These are phyloP conservation scores for Mercurialis annua DNA, from an alignment of 345 rosid genomes.

Conservation along the genomic window DNA sequence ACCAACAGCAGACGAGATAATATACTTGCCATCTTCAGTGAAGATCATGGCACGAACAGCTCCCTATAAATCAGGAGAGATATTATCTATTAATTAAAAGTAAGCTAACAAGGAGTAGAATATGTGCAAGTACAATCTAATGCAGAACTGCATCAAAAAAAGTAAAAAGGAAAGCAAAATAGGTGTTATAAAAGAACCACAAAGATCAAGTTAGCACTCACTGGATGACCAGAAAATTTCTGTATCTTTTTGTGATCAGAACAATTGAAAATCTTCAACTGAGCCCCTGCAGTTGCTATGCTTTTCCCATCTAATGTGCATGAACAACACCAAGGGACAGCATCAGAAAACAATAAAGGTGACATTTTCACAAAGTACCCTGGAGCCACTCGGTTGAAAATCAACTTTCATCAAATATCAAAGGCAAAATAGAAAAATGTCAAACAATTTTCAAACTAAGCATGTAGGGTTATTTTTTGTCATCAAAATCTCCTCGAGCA, in stretches of 20 bases:
- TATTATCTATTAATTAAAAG: conserved; percentile 12
- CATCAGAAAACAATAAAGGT: conserved; percentile 13
- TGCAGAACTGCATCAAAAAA: not conserved
- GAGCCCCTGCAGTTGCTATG: conserved; percentile 78
- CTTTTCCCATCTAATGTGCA: conserved; percentile 50
- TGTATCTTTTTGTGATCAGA: conserved; percentile 70
- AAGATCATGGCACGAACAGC: conserved; percentile 71
- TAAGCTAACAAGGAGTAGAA: conserved; percentile 2
- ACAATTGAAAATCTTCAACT: conserved; percentile 63
- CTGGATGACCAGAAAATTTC: conserved; percentile 89
- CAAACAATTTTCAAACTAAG: not conserved
- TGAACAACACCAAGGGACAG: conserved; percentile 12
- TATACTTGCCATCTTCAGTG: conserved; percentile 69
- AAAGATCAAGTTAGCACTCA: conserved; percentile 9
- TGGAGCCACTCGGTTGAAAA: not conserved
- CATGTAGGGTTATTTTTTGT: not conserved
- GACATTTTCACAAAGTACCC: not conserved
- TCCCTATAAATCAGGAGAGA: conserved; percentile 44
- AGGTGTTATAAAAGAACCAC: not conserved
- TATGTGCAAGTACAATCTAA: conserved; percentile 5
- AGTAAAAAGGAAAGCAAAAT: not conserved
- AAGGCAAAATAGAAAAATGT: not conserved
- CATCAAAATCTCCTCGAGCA: not conserved
- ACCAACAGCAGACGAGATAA: conserved; percentile 73
- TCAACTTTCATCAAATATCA: not conserved